Evolutionary conservation across 495 filamentous ascomycete species (phyloP), one percentile per base, ranked within the genome.

Genomic region (Penicillium bovifimosum): DNA sequence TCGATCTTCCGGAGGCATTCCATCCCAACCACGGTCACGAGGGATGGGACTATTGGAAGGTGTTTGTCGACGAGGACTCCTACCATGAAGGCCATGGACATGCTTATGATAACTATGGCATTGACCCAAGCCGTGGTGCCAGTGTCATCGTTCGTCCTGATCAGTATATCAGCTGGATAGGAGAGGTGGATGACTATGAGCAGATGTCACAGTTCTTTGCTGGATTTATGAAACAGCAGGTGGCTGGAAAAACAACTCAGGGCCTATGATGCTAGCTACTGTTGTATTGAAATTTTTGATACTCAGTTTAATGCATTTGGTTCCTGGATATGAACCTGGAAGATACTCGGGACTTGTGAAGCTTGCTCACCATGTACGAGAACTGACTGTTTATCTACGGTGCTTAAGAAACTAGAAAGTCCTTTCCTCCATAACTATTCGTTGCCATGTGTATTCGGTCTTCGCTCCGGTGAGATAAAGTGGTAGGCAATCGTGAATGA

Each of bases 11-110:
- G 0, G 73, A 77, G 7, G 62, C 80, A 1, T 72, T 84, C 50
- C 76, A 76, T 49, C 82, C 81, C 0, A 83, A 72, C 31, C 64
- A 78, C 40, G 52, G 73, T 34, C 62, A 68, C 5, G 53, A 58
- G 3, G 83, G 82, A 0, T 84, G 77, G 76, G 83, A 86, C 54
- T 88, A 86, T 54, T 71, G 75, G 43, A 83, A 81, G 52, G 75
- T 88, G 3, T 86, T 74, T 63, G 80, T 76, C 5, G 85, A 88
- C 58, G 83, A 83, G 47, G 69, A 66, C 52, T 77, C 73, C 34
- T 82, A 85, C 63, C 75, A 86, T 60, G 76, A 84, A 42, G 82
- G 81, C 0, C 72, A 77, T 59, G 85, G 83, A 0, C 60, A 78
- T 14, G 82, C 82, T 6, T 87, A 87, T 64, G 66, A 67, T 35